These are phyloP conservation scores for Aspergillus nomiae DNA, from an alignment of 2,329 filamentous ascomycete species.

Conservation along the genomic window DNA sequence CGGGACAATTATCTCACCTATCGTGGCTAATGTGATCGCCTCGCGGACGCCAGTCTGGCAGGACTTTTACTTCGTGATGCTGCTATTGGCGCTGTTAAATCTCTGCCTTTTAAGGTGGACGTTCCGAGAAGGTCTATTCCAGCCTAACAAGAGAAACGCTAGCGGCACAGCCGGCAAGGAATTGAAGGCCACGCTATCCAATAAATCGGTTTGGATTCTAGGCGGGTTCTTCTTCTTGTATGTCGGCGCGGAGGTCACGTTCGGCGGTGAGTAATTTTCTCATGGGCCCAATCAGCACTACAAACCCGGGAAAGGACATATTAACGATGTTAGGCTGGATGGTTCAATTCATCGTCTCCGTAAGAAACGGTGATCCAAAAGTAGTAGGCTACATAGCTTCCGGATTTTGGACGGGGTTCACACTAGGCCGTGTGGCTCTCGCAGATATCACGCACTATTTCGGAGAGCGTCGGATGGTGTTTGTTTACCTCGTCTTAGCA, in stretches of 20 bases:
- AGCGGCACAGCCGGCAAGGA: constrained; percentile 22
- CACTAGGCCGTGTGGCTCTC: constrained; percentile 22
- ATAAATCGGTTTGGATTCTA: constrained; percentile 25
- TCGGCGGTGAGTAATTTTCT: constrained; percentile 17
- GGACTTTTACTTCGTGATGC: constrained; percentile 21
- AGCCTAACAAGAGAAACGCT: constrained; percentile 21
- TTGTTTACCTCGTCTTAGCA: constrained; percentile 23
- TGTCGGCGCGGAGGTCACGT: constrained; percentile 25
- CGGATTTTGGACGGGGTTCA: constrained; percentile 27
- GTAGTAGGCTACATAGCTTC: constrained; percentile 28
- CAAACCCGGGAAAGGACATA: background rate
- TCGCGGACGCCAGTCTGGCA: constrained; percentile 24
- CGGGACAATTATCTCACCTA: constrained; percentile 23
- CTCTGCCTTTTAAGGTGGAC: constrained; percentile 17
- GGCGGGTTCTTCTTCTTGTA: constrained; percentile 29
- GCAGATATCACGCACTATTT: constrained; percentile 27
- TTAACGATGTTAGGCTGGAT: constrained; percentile 20
- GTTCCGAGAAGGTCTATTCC: constrained; percentile 23
- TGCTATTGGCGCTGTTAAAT: constrained; percentile 19
- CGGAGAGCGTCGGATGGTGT: constrained; percentile 28
- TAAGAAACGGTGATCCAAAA: constrained; percentile 24
- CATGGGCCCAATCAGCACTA: background rate
- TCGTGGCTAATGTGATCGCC: constrained; percentile 27
- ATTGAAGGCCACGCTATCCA: constrained; percentile 19
- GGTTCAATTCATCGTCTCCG: constrained; percentile 27